These are phyloP conservation scores for Hortiboletus campestris DNA, from an alignment of 768 basidiomycete species.

Conservation along the genomic window DNA sequence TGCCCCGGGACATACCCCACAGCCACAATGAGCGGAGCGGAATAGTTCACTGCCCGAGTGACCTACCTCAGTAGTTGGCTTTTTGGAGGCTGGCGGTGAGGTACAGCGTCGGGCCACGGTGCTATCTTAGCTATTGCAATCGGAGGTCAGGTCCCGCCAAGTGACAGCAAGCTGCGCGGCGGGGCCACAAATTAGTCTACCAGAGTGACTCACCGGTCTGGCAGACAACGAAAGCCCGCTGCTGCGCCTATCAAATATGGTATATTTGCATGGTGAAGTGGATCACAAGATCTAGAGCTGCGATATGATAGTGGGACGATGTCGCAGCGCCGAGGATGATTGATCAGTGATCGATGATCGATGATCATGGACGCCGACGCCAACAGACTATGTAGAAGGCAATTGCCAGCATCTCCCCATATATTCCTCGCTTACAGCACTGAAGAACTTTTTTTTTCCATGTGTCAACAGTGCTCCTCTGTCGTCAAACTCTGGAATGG, in stretches of 20 bases:
- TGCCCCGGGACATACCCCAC: constrained; percentile 10
- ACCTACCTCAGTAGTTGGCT: background rate
- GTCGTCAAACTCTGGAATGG: too few relatives aligned
- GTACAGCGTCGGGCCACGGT: background rate
- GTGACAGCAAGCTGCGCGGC: background rate
- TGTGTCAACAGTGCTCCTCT: too few relatives aligned
- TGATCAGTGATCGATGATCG: background rate
- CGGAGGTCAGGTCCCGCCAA: background rate
- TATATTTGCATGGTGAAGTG: too few relatives aligned
- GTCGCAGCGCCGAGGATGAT: background rate
- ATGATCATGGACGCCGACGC: too few relatives aligned
- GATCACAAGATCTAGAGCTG: too few relatives aligned
- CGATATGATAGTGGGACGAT: background rate
- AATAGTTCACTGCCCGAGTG: background rate
- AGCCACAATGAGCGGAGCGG: constrained; percentile 13
- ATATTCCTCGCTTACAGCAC: constrained; percentile 3
- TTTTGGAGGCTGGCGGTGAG: background rate
- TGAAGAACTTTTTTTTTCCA: too few relatives aligned
- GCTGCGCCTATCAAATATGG: background rate
- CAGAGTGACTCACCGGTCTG: background rate
- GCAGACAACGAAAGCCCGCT: too few relatives aligned
- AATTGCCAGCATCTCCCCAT: background rate
- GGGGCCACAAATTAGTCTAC: background rate
- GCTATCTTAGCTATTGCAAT: background rate
- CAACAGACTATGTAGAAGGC: too few relatives aligned